Percentiles rank a stretch among this genome's conserved stretches.
phyloP scores from a whole-genome alignment of 2,329 filamentous ascomycete species.

The Lachnellula subtilissima region DNA sequence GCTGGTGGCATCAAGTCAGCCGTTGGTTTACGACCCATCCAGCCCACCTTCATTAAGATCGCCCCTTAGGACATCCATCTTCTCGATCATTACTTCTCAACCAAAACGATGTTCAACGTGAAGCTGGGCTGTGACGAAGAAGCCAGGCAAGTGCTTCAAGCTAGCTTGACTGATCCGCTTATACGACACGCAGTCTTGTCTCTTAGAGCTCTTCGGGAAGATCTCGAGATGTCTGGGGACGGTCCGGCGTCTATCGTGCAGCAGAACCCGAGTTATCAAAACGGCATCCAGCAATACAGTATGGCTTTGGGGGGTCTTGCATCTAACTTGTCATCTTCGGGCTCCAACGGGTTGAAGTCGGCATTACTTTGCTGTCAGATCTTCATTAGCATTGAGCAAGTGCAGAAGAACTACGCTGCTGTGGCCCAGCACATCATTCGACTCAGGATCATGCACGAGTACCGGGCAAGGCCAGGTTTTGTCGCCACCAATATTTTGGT shows the following conservation, averaged over 20 bases:
- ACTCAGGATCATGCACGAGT: slow-evolving; percentile 41
- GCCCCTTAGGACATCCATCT: slow-evolving; percentile 31
- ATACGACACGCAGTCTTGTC: slow-evolving; percentile 39
- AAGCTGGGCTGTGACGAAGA: slow-evolving; percentile 36
- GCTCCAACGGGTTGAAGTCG: slow-evolving; percentile 32
- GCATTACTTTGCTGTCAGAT: slow-evolving; percentile 43
- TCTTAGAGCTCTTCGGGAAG: slow-evolving; percentile 37
- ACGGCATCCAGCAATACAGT: slow-evolving; percentile 40
- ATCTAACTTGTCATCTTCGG: slow-evolving; percentile 34
- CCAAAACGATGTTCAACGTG: slow-evolving; percentile 38
- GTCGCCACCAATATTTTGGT: slow-evolving; percentile 25
- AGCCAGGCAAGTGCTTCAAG: slow-evolving; percentile 37
- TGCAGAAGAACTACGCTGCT: slow-evolving; percentile 35
- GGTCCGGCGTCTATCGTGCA: slow-evolving; percentile 23
- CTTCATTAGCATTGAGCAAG: slow-evolving; percentile 45
- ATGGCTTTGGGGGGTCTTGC: slow-evolving; percentile 38
- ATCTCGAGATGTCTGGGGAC: slow-evolving; percentile 35
- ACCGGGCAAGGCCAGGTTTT: slow-evolving; percentile 35
- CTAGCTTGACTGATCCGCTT: slow-evolving; percentile 33
- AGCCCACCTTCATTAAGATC: slow-evolving; percentile 21
- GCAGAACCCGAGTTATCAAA: slow-evolving; percentile 31
- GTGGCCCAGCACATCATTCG: slow-evolving; percentile 41
- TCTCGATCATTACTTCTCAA: slow-evolving; percentile 39
- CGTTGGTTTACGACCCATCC: slow-evolving; percentile 16
- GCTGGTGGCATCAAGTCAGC: slow-evolving; percentile 18